Percentiles rank a stretch among this genome's conserved stretches.
These are phyloP conservation scores for Cinnamomum micranthum DNA, from an alignment of 164 flowering plant species.

Conservation along the genomic window DNA sequence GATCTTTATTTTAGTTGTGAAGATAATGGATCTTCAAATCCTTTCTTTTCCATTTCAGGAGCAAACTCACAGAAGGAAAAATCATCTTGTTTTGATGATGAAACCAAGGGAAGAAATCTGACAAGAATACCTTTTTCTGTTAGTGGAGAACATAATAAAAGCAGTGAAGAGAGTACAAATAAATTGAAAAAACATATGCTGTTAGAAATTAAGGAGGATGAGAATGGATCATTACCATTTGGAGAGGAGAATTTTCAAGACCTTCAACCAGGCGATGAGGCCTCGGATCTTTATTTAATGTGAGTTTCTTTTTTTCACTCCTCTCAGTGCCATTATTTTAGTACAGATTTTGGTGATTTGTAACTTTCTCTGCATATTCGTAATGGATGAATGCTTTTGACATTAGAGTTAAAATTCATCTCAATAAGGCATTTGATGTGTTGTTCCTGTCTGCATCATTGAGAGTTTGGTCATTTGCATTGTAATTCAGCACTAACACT, in stretches of 20 bases:
- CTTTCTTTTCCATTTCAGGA: conserved; percentile 16
- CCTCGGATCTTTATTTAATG: conserved; percentile 45
- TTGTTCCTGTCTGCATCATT: not conserved
- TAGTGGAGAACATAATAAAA: conserved; percentile 7
- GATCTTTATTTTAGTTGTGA: not conserved
- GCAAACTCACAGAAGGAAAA: conserved; percentile 7
- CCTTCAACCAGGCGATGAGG: conserved; percentile 28
- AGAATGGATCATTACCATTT: conserved; percentile 5
- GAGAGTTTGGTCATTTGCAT: not conserved
- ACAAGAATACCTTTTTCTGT: conserved; percentile 3
- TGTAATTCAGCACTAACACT: not conserved
- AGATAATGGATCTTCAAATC: not conserved
- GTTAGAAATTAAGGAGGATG: conserved; percentile 13
- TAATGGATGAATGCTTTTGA: not conserved
- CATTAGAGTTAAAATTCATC: not conserved
- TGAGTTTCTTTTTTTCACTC: conserved; percentile 14
- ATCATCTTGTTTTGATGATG: conserved; percentile 13
- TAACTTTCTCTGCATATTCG: not conserved
- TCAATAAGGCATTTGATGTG: not conserved
- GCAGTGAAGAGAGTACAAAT: conserved; percentile 6
- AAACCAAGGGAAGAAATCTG: conserved; percentile 11
- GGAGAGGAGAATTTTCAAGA: conserved; percentile 16
- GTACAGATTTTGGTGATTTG: not conserved
- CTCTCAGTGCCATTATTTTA: not conserved
- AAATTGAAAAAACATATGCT: conserved; percentile 16